Evolutionary conservation across 2,329 filamentous ascomycete genomes (phyloP), one percentile per base, ranked within the genome.

Genomic region (Verruconis gallopava): DNA sequence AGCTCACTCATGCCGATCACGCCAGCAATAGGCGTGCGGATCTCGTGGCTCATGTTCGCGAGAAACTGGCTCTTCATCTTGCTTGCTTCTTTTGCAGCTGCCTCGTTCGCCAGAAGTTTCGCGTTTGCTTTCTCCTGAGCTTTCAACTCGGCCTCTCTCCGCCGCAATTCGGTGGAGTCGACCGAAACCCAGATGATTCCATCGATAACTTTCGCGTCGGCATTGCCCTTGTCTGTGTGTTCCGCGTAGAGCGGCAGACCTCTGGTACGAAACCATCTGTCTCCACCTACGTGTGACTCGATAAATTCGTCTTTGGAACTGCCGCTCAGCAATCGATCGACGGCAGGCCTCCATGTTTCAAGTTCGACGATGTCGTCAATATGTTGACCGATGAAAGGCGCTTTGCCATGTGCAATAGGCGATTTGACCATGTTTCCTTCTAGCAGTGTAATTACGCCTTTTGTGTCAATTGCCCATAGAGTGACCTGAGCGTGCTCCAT

Each of bases 31-130:
- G 83, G 83, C 0, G 79, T 85, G 34, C 79, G 69, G 38, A 85
- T 84, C 54, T 85, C 81, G 54, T 85, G 81, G n/a, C 77, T 81
- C 80, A 85, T 85, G 61, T 85, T 85, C 12, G 81, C 81, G 4
- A 85, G 62, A 51, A 88, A 88, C 49, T 84, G 81, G 49, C 77
- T 82, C 63, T 89, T 91, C 54, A 89, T 71, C 43, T 81, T 72
- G 52, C 78, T 85, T 2, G 83, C 82, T 58, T 88, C 83, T 54
- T 84, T 86, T 1, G 83, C 83, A 13, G 83, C 81, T 5, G 76
- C 75, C 53, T 84, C 81, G 48, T 85, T 85, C 4, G 81, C 81
- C 46, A 85, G 63, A 1, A 85, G 67, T 45, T 74, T 73, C 12
- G 73, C 68, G 51, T 85, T 88, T 51, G 85, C 80, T 49, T 71